These are phyloP conservation scores for Mycotypha africana DNA, from an alignment of 371 early-diverging fungal genomes.

Conservation along the genomic window DNA sequence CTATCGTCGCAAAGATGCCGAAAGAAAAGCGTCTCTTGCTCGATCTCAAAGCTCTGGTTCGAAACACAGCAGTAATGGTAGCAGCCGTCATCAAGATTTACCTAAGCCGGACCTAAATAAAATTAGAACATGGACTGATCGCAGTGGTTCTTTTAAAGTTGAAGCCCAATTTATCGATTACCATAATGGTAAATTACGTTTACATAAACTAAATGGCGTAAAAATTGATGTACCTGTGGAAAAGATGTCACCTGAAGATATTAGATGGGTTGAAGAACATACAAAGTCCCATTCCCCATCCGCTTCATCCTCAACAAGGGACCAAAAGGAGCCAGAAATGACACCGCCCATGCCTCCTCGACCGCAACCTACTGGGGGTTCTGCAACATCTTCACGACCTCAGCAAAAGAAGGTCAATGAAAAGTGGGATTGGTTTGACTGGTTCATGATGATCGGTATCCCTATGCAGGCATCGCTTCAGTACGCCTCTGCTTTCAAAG, in stretches of 20 bases:
- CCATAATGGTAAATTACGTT: conserved; percentile 77
- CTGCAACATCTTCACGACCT: conserved; percentile 49
- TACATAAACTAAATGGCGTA: conserved; percentile 91
- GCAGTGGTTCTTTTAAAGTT: conserved; percentile 85
- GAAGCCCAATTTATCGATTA: conserved; percentile 80
- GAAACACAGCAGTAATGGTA: not conserved
- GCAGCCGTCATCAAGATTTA: too few relatives aligned
- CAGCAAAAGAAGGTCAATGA: conserved; percentile 14
- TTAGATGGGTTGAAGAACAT: conserved; percentile 39
- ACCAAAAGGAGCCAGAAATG: too few relatives aligned
- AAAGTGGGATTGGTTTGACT: conserved; percentile 84
- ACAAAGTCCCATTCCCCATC: too few relatives aligned
- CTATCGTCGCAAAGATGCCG: conserved; percentile 17
- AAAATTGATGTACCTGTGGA: conserved; percentile 90
- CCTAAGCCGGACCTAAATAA: conserved; percentile 45
- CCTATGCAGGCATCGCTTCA: conserved; percentile 60
- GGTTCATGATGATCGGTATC: conserved; percentile 72
- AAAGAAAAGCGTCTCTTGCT: not conserved
- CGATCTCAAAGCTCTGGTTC: not conserved
- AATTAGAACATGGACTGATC: conserved; percentile 88
- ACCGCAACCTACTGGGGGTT: too few relatives aligned
- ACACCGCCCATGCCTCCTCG: too few relatives aligned
- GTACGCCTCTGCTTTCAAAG: conserved; percentile 79
- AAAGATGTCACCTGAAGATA: conserved; percentile 69
- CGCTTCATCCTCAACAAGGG: too few relatives aligned